Percentiles rank a stretch among this genome's conserved stretches.
Conservation (phyloP, 345 rosid genomes). For the Lagerstroemia speciosa region DNA sequence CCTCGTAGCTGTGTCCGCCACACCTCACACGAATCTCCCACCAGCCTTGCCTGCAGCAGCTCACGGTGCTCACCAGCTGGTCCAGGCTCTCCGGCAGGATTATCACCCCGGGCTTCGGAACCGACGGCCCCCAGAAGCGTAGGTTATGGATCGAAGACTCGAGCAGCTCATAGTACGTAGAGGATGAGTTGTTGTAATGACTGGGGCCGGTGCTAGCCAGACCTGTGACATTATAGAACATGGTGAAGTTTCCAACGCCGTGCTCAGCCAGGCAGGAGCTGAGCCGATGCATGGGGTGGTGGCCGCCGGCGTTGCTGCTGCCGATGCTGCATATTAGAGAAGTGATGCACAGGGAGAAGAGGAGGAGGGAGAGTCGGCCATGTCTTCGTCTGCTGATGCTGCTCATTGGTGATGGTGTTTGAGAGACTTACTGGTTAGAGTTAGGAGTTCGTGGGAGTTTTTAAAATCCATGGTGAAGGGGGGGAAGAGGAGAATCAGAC, state of each 20-base stretch:
- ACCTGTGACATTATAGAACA: constrained; percentile 15
- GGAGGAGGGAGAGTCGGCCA: neutral
- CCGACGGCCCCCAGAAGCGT: constrained; percentile 23
- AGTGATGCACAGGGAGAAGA: neutral
- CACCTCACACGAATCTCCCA: constrained; percentile 41
- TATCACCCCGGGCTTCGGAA: constrained; percentile 37
- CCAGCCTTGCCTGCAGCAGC: constrained; percentile 19
- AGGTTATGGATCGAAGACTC: constrained; percentile 38
- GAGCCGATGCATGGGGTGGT: constrained; percentile 8
- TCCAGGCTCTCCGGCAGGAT: constrained; percentile 27
- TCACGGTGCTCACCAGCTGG: constrained; percentile 22
- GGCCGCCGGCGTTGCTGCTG: neutral
- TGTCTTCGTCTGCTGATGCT: neutral
- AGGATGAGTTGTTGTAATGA: constrained; percentile 11
- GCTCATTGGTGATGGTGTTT: neutral
- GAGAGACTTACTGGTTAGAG: neutral
- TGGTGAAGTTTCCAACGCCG: constrained; percentile 36
- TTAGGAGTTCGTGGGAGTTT: neutral
- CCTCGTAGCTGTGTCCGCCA: constrained; percentile 58
- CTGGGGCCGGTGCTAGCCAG: neutral
- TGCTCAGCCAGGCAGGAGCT: constrained; percentile 28
- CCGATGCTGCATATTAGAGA: neutral
- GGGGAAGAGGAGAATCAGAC: neutral
- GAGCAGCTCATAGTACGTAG: constrained; percentile 28
- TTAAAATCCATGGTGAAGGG: neutral